Percentiles rank a stretch among this genome's conserved stretches.
Evolutionary conservation across 1,284 basidiomycete species (phyloP).

Genomic region (Cystobasidiaceae sp.): DNA sequence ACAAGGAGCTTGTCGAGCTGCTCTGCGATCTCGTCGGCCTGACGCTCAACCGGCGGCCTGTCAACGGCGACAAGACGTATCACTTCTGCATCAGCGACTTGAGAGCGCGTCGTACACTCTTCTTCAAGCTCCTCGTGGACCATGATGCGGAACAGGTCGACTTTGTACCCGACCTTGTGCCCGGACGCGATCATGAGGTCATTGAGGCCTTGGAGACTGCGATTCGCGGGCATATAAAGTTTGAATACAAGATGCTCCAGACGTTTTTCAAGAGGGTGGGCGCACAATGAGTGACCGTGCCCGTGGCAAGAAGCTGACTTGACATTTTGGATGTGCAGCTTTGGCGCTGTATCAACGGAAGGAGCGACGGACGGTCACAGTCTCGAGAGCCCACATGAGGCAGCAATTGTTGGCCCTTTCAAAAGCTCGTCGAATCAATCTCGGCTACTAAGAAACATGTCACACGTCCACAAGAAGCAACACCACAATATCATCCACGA

Average conservation of each 20-base stretch:
- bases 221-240: constrained; percentile 16
- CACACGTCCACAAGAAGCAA: too few species aligned
- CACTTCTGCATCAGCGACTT: constrained; percentile 17
- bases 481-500: too few species aligned
- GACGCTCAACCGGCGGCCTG: background rate
- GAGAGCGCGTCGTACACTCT: constrained; percentile 8
- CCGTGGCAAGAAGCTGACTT: too few species aligned
- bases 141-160: background rate
- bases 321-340: too few species aligned
- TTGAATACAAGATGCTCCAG: constrained; percentile 9
- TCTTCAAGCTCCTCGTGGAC: constrained; percentile 18
- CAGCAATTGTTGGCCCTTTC: too few species aligned
- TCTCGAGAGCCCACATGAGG: too few species aligned
- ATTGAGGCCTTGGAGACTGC: constrained; percentile 7
- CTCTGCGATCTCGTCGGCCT: constrained; percentile 12
- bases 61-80: background rate
- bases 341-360: too few species aligned
- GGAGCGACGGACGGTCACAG: too few species aligned
- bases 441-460: too few species aligned
- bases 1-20: constrained; percentile 5
- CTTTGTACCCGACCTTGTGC: constrained; percentile 23
- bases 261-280: constrained; percentile 27
- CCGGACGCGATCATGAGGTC: constrained; percentile 22
- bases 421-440: too few species aligned
- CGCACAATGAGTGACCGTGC: too few species aligned